Conservation (phyloP, 257 asterid genomes). For the Solanum pimpinellifolium region DNA sequence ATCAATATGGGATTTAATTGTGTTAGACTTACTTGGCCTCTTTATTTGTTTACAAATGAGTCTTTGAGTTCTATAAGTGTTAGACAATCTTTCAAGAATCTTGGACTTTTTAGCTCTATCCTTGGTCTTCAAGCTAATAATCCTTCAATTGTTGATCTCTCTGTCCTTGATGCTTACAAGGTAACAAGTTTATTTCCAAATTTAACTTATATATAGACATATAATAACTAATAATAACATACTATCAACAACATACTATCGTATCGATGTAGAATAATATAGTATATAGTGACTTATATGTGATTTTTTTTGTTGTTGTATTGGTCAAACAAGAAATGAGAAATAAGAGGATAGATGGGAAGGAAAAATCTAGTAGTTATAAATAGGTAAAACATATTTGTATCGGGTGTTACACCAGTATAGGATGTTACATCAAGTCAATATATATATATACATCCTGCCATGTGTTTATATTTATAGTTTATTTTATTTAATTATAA, state of each 20-base stretch:
- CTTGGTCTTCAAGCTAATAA: constrained; percentile 56
- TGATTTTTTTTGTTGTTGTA: too few relatives aligned
- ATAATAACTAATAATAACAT: too few relatives aligned
- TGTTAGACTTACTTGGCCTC: constrained; percentile 93
- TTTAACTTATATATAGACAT: background rate
- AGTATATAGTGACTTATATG: background rate
- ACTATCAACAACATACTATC: too few relatives aligned
- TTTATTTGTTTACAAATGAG: constrained; percentile 67
- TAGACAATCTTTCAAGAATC: constrained; percentile 56
- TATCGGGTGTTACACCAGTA: too few relatives aligned
- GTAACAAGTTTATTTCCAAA: constrained; percentile 8
- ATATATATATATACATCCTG: too few relatives aligned
- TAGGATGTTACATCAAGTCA: too few relatives aligned
- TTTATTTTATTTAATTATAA: too few relatives aligned
- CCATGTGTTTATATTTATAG: too few relatives aligned
- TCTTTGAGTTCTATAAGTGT: constrained; percentile 50
- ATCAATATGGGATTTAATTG: constrained; percentile 65
- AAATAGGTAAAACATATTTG: too few relatives aligned
- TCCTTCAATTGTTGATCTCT: constrained; percentile 67
- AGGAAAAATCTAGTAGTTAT: too few relatives aligned
- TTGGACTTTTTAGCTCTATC: constrained; percentile 50
- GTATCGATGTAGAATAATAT: background rate
- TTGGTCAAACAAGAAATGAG: background rate
- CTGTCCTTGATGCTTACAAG: constrained; percentile 74
- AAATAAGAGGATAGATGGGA: background rate